Base-by-base conservation (phyloP, 495 filamentous ascomycete species). In the Penicillium robsamsonii region DNA sequence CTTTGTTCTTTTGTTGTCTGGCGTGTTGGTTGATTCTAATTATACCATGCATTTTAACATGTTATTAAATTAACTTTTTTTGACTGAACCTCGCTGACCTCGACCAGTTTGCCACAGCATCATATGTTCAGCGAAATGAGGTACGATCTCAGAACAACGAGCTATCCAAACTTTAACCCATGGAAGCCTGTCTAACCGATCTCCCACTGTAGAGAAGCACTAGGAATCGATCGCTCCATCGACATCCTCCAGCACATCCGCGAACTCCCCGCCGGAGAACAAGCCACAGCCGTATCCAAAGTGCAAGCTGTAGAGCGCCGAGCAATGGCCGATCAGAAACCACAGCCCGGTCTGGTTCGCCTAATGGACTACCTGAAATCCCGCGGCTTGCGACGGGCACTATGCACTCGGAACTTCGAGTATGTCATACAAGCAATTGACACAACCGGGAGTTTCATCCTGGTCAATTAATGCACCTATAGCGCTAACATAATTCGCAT, bases 401-500 rank as follows among this genome's bases (percentile, higher is more conserved):
- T 98, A 57, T 96, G 92, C 74, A 98, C 94, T 6, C 80, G 94
- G 64, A 98, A 98, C 76, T 97, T 96, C 63, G 91, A 96, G 80
- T 84, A 76, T 48, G 72, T 46, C 38, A 15, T 20, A 42, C 18
- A 25, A 57, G 29, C 29, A 37, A 22, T 42, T 48, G 12, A 11
- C 43, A 11, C 35, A 43, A 31, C 40, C 22, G 25, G 12, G 27
- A 20, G n/a, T n/a, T 9, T 29, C 25, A 12, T 17, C 15, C 17
- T 13, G 22, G 17, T 15, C 22, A 40, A 3, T 7, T 53, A 17
- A 37, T 31, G 3, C 9, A 41, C 22, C 25, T 11, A 35, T 0
- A n/a, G 27, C 38, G 38, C 48, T 60, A 50, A 59, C 37, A 24
- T 6, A 42, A 13, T 25, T 17, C 11, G 7, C 18, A 2, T 38